Base-by-base conservation (phyloP, 108 stramenopile species). In the Stephanodiscus minutulus region DNA sequence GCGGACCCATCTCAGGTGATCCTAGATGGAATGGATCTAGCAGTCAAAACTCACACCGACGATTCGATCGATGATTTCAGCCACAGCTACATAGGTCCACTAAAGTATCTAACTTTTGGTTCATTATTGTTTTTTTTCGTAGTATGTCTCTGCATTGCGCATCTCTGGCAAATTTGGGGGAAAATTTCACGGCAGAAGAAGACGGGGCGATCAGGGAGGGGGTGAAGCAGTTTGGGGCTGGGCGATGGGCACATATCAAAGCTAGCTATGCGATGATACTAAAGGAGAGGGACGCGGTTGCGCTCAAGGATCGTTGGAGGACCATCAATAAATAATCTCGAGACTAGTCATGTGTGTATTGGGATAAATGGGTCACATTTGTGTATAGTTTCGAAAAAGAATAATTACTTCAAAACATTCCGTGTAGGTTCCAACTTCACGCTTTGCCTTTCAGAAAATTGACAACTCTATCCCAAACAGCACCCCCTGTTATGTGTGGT, bases 291-390 rank as follows among this genome's bases (percentile, higher is more conserved):
- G 76, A 74, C 12, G 66, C 74, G 31, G 86, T 86, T 12, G 85
- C 89, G 59, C 86, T 92, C 76, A 92, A 92, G 79, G 90, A 91
- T 61, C 78, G 85, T 43, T 85, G 66, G 59, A 83, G 90, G 49
- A 91, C 81, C 27, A 69, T 91, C 83, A 64, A 59, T 36, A 81
- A 74, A 12, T 47, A 55, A 58, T 15, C 7, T 11, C 15, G 52
- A 53, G n/a, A n/a, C n/a, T n/a, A n/a, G n/a, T n/a, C n/a, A n/a
- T n/a, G n/a, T n/a, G n/a, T n/a, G n/a, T n/a, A n/a, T n/a, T n/a
- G n/a, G n/a, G n/a, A n/a, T n/a, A n/a, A n/a, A n/a, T n/a, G n/a
- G n/a, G n/a, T n/a, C n/a, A n/a, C n/a, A n/a, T n/a, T n/a, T n/a
- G n/a, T n/a, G n/a, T n/a, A n/a, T n/a, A n/a, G n/a, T n/a, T n/a